A percentile compares a stretch with the other conserved stretches of the same genome.
Conservation (phyloP, 768 basidiomycete species). For the Cystoderma amianthinum region DNA sequence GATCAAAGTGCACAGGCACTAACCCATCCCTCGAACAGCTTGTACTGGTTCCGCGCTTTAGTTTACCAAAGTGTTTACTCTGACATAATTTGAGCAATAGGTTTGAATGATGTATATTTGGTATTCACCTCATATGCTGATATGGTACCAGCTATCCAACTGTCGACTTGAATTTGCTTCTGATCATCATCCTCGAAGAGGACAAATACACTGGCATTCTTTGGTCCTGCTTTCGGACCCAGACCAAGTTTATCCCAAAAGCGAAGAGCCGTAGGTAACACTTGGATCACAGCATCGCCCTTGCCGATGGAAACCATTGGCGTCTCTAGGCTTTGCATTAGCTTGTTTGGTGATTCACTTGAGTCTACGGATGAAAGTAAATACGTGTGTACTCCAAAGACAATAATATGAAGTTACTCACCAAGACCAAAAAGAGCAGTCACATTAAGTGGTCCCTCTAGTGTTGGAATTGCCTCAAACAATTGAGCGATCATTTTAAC, state of each 20-base stretch:
- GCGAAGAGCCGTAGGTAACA: slow-evolving; percentile 61
- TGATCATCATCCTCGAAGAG: slow-evolving; percentile 58
- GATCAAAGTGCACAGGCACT: slow-evolving; percentile 56
- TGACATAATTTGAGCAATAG: too few relatives aligned
- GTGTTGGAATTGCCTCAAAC: slow-evolving; percentile 26
- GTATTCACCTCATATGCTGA: slow-evolving; percentile 56
- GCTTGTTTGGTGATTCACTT: slow-evolving; percentile 5
- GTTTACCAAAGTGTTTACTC: slow-evolving; percentile 56
- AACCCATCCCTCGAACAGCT: slow-evolving; percentile 48
- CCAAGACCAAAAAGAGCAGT: slow-evolving; percentile 34
- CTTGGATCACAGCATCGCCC: slow-evolving; percentile 60
- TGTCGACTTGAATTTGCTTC: slow-evolving; percentile 38
- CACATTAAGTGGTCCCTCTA: slow-evolving; percentile 36
- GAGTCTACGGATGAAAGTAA: slow-evolving; percentile 3
- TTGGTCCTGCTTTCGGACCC: slow-evolving; percentile 60
- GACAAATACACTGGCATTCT: slow-evolving; percentile 63
- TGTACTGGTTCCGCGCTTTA: slow-evolving; percentile 44
- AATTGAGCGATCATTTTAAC: slow-evolving; percentile 36
- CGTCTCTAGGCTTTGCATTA: slow-evolving; percentile 28
- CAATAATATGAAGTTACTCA: slow-evolving; percentile 11
- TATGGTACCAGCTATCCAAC: slow-evolving; percentile 53
- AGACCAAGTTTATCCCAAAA: slow-evolving; percentile 88
- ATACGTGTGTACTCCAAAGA: too few relatives aligned
- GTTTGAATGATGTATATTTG: slow-evolving; percentile 12
- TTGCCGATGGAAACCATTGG: slow-evolving; percentile 65